Evolutionary conservation across 805 yeast genomes (phyloP).

Genomic region (Cyberlindnera amylophila): DNA sequence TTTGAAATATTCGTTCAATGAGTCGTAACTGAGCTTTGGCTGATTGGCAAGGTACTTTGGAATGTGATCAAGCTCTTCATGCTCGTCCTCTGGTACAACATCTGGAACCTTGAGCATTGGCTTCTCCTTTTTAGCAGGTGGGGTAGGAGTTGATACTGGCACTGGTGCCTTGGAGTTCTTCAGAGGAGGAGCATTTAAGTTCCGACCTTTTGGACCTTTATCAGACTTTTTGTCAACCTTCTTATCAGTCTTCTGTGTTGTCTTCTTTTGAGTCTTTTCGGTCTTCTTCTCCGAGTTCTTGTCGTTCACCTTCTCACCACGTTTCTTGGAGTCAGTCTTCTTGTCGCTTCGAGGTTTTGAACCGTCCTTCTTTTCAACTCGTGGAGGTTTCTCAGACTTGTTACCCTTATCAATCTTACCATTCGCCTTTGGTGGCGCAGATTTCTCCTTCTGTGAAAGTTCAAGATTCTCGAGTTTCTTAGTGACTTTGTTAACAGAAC

Average conservation of each 20-base stretch:
- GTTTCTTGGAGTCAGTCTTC: slow-evolving; percentile 1
- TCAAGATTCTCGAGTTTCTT: not conserved
- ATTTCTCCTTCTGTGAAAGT: not conserved
- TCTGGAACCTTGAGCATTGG: slow-evolving; percentile 15
- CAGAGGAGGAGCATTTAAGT: too few relatives aligned
- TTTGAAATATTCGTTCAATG: slow-evolving; percentile 48
- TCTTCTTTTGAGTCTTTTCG: slow-evolving; percentile 1
- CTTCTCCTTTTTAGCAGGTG: slow-evolving; percentile 5
- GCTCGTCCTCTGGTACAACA: slow-evolving; percentile 15
- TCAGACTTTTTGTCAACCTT: not conserved
- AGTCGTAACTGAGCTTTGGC: slow-evolving; percentile 46
- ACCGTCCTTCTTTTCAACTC: slow-evolving; percentile 1
- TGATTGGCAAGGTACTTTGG: slow-evolving; percentile 25
- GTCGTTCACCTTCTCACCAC: not conserved
- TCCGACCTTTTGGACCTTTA: too few relatives aligned
- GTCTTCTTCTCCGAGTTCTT: slow-evolving; percentile 2
- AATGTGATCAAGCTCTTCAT: slow-evolving; percentile 26
- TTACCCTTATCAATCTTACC: not conserved
- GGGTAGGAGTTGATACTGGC: not conserved
- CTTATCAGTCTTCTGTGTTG: not conserved
- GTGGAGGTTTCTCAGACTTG: not conserved
- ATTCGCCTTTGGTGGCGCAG: not conserved
- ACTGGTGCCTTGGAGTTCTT: not conserved
- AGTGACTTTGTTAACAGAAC: not conserved
- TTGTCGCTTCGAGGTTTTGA: too few relatives aligned